Evolutionary conservation across 768 basidiomycete genomes (phyloP), one percentile per base, ranked within the genome.

Genomic region (Pisolithus orientalis): DNA sequence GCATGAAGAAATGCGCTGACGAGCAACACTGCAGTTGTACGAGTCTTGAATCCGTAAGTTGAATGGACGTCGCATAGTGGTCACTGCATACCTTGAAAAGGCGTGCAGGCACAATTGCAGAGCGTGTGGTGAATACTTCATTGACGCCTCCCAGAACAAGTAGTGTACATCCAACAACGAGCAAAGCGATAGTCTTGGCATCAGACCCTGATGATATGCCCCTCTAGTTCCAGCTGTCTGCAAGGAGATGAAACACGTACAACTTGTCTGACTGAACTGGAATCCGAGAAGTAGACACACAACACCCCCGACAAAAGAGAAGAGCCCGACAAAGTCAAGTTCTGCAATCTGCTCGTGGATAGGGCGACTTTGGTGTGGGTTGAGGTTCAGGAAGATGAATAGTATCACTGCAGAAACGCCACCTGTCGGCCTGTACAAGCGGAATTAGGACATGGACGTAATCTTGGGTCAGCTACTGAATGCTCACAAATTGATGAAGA

Each of bases 341-440:
- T 84, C 80, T 7, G 62, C 57, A n/a, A 79, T 57, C 62, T 90
- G 83, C 51, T 86, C 66, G 13, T 68, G 70, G 43, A 87, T 65
- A 0, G 83, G 72, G 50, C 75, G 78, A 7, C 78, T 77, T 51
- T 80, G 73, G 51, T 80, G 85, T 1, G 89, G 87, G 59, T 90
- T 90, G n/a, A 90, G 72, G 57, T 89, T 85, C 38, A 91, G 76
- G 74, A 85, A 90, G 63, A 80, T 75, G 61, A 89, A 87, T 4
- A 91, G 70, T 34, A 88, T 59, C 1, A 57, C 68, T 24, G 75
- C 80, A 5, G 84, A 84, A 29, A 84, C 57, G 40, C 84, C 87
- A 24, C 85, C 88, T 0, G 85, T 88, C 1, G 89, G 89, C 39
- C 87, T 88, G 46, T 8, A n/a, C 27, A 59, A 51, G 47, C 1